Conservation (phyloP, 139 green algal genomes). For the Auxenochlorella pyrenoidosa region DNA sequence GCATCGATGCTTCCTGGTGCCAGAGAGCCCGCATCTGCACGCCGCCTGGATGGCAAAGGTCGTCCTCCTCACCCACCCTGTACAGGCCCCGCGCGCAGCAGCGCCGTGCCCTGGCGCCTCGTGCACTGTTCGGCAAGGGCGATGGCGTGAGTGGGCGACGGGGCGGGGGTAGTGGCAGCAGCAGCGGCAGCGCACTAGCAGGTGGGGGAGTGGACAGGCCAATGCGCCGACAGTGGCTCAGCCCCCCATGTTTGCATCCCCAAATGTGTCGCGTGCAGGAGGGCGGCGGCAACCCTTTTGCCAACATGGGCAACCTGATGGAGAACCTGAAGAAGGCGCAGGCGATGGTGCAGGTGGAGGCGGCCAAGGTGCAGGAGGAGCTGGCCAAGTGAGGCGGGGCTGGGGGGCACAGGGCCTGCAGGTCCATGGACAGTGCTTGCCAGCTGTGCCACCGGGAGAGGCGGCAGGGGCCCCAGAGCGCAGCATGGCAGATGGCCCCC, state of each 20-base stretch:
- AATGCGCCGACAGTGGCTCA: not conserved
- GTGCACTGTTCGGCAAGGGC: slow-evolving; percentile 60
- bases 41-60: not conserved
- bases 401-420: no score
- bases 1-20: not conserved
- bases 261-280: not conserved
- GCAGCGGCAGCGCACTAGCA: not conserved
- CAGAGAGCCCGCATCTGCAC: no score
- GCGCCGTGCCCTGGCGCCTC: slow-evolving; percentile 3
- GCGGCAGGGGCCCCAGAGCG: no score
- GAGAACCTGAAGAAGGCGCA: slow-evolving; percentile 95
- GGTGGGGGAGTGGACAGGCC: no score
- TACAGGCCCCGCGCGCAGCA: slow-evolving; percentile 30
- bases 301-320: slow-evolving; percentile 89
- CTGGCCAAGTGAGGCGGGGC: slow-evolving; percentile 71
- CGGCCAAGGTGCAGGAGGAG: slow-evolving; percentile 88
- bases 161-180: not conserved
- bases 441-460: no score
- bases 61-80: not conserved
- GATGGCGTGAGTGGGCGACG: slow-evolving; percentile 33
- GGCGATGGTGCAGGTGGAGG: slow-evolving; percentile 92
- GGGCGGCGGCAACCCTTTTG: slow-evolving; percentile 71
- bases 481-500: no score
- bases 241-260: not conserved
- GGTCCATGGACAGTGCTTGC: no score